Evolutionary conservation across 2,329 filamentous ascomycete species (phyloP).

Genomic region (Alternaria brassicicola): DNA sequence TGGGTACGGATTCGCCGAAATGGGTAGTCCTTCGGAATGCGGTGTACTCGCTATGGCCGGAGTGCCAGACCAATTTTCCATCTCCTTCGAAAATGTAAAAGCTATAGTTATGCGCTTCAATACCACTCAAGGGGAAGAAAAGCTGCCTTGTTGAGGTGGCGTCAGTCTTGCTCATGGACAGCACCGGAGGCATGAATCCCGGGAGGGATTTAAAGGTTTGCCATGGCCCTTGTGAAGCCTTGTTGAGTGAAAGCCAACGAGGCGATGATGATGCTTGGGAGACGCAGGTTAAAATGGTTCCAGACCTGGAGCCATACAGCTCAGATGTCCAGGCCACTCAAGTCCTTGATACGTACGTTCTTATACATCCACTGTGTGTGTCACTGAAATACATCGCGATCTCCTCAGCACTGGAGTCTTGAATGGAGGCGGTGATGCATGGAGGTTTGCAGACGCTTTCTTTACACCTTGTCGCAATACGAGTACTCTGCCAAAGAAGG

Average conservation of each 20-base stretch:
- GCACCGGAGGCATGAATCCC: constrained; percentile 8
- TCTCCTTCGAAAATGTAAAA: constrained; percentile 10
- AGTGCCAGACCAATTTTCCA: constrained; percentile 1
- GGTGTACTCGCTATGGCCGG: constrained; percentile 1
- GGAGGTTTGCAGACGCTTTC: background rate
- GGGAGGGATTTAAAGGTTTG: constrained; percentile 16
- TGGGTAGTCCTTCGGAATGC: background rate
- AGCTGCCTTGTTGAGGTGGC: constrained; percentile 4
- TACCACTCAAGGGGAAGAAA: constrained; percentile 11
- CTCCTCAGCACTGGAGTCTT: background rate
- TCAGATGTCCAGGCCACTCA: background rate
- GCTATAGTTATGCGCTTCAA: constrained; percentile 11
- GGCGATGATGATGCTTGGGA: background rate
- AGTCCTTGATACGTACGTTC: background rate
- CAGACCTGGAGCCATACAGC: background rate
- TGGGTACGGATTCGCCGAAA: constrained; percentile 1
- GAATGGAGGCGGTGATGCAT: background rate
- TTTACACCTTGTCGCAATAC: constrained; percentile 1
- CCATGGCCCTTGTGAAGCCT: constrained; percentile 9
- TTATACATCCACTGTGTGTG: background rate
- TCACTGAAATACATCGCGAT: background rate
- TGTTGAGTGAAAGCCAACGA: background rate
- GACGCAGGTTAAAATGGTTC: background rate
- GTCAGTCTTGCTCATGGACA: constrained; percentile 5
- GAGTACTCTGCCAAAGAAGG: background rate